Conservation (phyloP, 768 basidiomycete species). For the Tricholoma matsutake region DNA sequence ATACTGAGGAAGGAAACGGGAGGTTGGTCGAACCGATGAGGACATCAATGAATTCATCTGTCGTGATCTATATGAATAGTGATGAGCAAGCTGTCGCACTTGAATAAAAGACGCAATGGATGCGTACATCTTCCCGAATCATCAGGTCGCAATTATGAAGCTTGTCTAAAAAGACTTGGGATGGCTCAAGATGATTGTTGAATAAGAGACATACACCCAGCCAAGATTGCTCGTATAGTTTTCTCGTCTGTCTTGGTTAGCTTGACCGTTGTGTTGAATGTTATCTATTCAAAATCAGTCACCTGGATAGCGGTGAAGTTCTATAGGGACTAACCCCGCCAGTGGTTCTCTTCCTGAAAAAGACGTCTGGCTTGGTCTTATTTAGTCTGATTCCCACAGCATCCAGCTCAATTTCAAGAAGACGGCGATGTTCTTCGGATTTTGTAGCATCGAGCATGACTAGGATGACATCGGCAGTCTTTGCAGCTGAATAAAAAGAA, state of each 20-base stretch:
- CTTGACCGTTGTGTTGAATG: constrained; percentile 91
- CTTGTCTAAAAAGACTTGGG: constrained; percentile 53
- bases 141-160: constrained; percentile 95
- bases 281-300: constrained; percentile 51
- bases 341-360: constrained; percentile 90
- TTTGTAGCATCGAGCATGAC: constrained; percentile 94
- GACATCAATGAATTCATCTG: constrained; percentile 98
- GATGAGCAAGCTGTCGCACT: constrained; percentile 3
- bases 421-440: constrained; percentile 82
- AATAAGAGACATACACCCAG: constrained; percentile 58
- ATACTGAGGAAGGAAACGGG: background rate
- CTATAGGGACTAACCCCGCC: constrained; percentile 67
- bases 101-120: background rate
- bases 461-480: constrained; percentile 91
- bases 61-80: constrained; percentile 63
- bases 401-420: constrained; percentile 92
- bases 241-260: constrained; percentile 93
- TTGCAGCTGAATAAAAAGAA: constrained; percentile 48
- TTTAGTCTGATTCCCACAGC: constrained; percentile 96
- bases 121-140: constrained; percentile 92
- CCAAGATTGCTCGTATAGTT: constrained; percentile 89
- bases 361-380: constrained; percentile 85
- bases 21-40: constrained; percentile 62
- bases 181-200: background rate
- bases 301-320: constrained; percentile 44